phyloP scores from a whole-genome alignment of 345 rosid genomes.

The Stellera chamaejasme region DNA sequence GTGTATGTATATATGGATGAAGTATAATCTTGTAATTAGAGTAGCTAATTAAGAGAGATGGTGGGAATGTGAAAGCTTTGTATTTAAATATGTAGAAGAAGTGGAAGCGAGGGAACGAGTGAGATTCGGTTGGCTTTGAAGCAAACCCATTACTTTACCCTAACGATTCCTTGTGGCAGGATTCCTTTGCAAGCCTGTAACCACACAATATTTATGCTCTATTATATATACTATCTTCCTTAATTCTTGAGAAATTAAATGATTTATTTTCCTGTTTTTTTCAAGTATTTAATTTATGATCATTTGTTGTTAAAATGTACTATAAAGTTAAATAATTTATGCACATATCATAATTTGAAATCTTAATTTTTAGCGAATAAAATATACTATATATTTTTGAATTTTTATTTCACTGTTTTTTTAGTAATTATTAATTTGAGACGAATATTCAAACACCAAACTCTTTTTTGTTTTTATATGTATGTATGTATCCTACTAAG shows the following conservation, averaged over 20 bases:
- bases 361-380: too few species aligned
- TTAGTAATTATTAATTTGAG: too few species aligned
- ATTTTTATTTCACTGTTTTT: too few species aligned
- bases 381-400: too few species aligned
- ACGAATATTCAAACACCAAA: too few species aligned
- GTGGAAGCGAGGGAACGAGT: slow-evolving; percentile 37
- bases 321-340: too few species aligned
- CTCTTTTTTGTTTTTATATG: too few species aligned
- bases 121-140: slow-evolving; percentile 65
- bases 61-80: slow-evolving; percentile 4
- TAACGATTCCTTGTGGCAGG: slow-evolving; percentile 34
- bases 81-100: slow-evolving; percentile 7
- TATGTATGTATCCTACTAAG: too few species aligned
- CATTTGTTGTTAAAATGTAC: neutral
- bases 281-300: neutral
- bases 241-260: too few species aligned
- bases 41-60: slow-evolving; percentile 3
- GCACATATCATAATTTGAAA: too few species aligned
- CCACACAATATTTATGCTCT: slow-evolving; percentile 24
- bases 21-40: slow-evolving; percentile 7
- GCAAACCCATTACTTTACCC: slow-evolving; percentile 53
- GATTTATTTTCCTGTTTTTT: neutral
- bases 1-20: neutral
- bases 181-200: slow-evolving; percentile 63
- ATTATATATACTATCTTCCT: too few species aligned